Base-by-base conservation (phyloP, 169 alveolate species). In the Eimeria acervulina region DNA sequence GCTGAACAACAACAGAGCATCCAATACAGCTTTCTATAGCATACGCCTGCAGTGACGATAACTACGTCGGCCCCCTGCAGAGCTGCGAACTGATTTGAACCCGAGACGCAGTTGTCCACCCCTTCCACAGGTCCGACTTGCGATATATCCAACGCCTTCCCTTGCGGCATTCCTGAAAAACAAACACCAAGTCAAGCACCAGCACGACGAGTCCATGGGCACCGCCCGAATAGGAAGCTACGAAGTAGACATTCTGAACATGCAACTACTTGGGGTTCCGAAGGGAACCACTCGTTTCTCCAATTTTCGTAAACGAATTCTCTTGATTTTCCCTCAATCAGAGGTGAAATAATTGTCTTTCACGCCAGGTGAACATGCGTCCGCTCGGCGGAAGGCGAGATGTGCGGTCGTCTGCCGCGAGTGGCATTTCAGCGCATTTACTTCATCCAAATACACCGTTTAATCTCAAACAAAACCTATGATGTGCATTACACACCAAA, bases 31-130 rank as follows among this genome's bases (percentile, higher is more conserved):
- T 17, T 13, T 0, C 15, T 55, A 21, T 17, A 15, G 59, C 97
- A 5, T 83, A 97, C 97, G n/a, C 99, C 99, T 23, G 99, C 98
- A 23, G 99, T 97, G 42, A 98, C 98, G 28, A 98, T 97, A 21
- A 97, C 98, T 10, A 98, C 98, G 93, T 98, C 98, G 0, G 99
- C 98, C 36, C 97, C 98, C 36, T 95, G 78, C 42, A 98, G 70
- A 47, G 95, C 97, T 21, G 95, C 93, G 93, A 91, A 97, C 31
- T 97, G 95, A 40, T 97, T 97, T 42, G 97, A 95, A 31, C 99
- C 99, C 52, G 95, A 61, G 44, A 97, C 93, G 19, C 55, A 47
- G 26, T 97, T 68, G 93, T 97, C 97, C 31, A 98, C 96, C 7
- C 97, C 97, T 15, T 97, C 96, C 76, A 97, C 87, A 10, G 98